These are phyloP conservation scores for Clonostachys rhizophaga DNA, from an alignment of 2,329 filamentous ascomycete species.

Conservation along the genomic window DNA sequence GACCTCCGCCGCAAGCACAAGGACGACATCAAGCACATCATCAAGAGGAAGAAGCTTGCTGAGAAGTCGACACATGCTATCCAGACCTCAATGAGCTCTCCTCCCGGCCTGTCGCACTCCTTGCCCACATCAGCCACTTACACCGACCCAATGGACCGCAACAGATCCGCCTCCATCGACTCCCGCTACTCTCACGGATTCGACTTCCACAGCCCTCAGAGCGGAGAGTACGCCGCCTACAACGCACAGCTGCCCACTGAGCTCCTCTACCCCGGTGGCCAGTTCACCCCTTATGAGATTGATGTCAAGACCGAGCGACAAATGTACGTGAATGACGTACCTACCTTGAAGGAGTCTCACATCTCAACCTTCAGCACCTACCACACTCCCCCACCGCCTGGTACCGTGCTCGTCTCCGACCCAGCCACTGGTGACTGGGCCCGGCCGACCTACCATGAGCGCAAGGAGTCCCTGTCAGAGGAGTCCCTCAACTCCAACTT, in stretches of 20 bases:
- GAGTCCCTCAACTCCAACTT: slow-evolving; percentile 71
- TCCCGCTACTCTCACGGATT: slow-evolving; percentile 73
- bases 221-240: slow-evolving; percentile 53
- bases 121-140: slow-evolving; percentile 76
- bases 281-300: slow-evolving; percentile 80
- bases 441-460: slow-evolving; percentile 25
- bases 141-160: slow-evolving; percentile 69
- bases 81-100: slow-evolving; percentile 57
- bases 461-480: slow-evolving; percentile 61
- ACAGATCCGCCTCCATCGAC: slow-evolving; percentile 72
- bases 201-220: slow-evolving; percentile 63
- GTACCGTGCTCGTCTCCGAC: slow-evolving; percentile 60
- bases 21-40: slow-evolving; percentile 93
- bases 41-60: slow-evolving; percentile 92
- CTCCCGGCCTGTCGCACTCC: slow-evolving; percentile 76
- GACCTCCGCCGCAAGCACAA: slow-evolving; percentile 83
- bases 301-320: slow-evolving; percentile 95
- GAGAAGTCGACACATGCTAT: slow-evolving; percentile 66
- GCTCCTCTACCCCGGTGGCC: slow-evolving; percentile 40
- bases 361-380: slow-evolving; percentile 93
- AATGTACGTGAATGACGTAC: slow-evolving; percentile 88
- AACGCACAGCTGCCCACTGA: slow-evolving; percentile 59
- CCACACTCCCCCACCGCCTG: slow-evolving; percentile 69
- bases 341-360: slow-evolving; percentile 78
- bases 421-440: slow-evolving; percentile 60